These are phyloP conservation scores for Schwanniomyces yamadae DNA, from an alignment of 805 yeast genomes.

Conservation along the genomic window DNA sequence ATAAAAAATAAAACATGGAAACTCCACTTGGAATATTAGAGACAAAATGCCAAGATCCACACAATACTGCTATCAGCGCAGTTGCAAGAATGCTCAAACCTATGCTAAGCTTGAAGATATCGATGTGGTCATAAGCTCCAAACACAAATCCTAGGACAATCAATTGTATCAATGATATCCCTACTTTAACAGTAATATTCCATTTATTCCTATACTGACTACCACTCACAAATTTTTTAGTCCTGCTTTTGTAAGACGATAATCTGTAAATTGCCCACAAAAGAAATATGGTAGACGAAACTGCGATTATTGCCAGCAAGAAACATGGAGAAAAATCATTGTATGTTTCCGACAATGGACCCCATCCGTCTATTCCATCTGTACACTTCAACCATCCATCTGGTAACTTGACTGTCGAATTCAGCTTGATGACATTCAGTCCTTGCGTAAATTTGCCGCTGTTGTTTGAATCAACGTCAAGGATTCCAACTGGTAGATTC, in stretches of 20 bases:
- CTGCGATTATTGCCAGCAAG: conserved; percentile 53
- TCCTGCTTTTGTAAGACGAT: conserved; percentile 34
- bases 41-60: conserved; percentile 72
- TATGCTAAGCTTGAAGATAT: conserved; percentile 25
- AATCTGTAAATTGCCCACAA: conserved; percentile 38
- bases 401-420: too few species aligned
- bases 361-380: conserved; percentile 41
- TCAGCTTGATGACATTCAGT: too few species aligned
- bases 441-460: too few species aligned
- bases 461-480: too few species aligned
- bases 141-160: conserved; percentile 36
- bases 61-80: conserved; percentile 53
- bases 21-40: conserved; percentile 63
- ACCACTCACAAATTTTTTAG: conserved; percentile 19
- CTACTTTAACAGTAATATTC: conserved; percentile 44
- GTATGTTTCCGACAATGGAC: conserved; percentile 35
- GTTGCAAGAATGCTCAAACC: conserved; percentile 39
- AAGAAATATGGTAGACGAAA: too few species aligned
- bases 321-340: conserved; percentile 63
- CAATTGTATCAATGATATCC: conserved; percentile 38
- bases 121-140: conserved; percentile 15
- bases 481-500: too few species aligned
- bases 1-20: conserved; percentile 74
- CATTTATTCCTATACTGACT: conserved; percentile 34
- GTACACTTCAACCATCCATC: conserved; percentile 15